Base-by-base conservation (phyloP, 1,139 yeast species). In the Saccharomyces uvarum region DNA sequence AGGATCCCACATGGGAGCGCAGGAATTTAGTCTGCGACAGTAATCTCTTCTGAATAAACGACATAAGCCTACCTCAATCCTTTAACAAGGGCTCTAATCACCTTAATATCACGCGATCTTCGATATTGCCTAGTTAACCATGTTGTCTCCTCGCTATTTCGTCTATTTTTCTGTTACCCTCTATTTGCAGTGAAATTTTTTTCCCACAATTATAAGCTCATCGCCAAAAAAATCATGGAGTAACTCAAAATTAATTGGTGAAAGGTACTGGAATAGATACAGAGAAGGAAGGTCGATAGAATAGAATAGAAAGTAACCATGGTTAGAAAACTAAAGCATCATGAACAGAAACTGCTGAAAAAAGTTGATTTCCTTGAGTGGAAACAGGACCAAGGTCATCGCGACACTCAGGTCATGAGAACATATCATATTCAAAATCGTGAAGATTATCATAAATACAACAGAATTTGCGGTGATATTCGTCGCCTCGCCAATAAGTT, bases 331-430 rank as follows among this genome's bases (percentile, higher is more conserved):
- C 80, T 93, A 60, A 95, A 93, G 71, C 90, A 88, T 75, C 99
- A 93, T 73, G 99, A 93, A 79, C 85, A 88, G 77, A 91, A 90
- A 75, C 82, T 93, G 68, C 81, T 93, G 66, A 91, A 88, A 77
- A 95, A 93, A 73, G 98, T 93, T 57, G 98, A 93, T 70, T 89
- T 95, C 75, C 87, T 90, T 54, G 96, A 93, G 72, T 95, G 98
- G 97, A 93, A 93, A 71, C 96, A 90, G 68, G 99, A 93, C 70
- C 86, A 86, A 57, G 91, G 95, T 42, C 99, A 95, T 70, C 77
- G 99, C 60, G 99, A 93, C 66, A 85, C 96, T 38, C 95, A 88
- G 70, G 96, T 95, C 48, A 93, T 93, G 96, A 80, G 95, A 65
- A 87, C 89, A 53, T 95, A 91, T 72, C 97, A 91, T 70, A 80